Evolutionary conservation across 2,329 filamentous ascomycete genomes (phyloP).

Genomic region (Colletotrichum kahawae): DNA sequence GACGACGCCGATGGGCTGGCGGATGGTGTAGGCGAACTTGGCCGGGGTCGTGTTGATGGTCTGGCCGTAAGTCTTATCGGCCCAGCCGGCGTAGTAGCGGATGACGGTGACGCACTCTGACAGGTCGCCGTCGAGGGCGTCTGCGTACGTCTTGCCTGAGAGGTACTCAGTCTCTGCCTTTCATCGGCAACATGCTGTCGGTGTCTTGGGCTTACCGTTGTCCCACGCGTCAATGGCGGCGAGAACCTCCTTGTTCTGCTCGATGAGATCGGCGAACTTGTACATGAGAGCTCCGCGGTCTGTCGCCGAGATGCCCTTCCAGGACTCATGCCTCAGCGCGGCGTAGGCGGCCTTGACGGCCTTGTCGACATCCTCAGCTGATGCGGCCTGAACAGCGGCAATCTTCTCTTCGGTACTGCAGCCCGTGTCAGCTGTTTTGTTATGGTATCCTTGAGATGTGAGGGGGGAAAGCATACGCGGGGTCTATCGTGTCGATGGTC

Average conservation of each 20-base stretch:
- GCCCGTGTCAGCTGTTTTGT: neutral
- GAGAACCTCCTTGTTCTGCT: conserved; percentile 60
- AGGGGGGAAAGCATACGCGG: conserved; percentile 47
- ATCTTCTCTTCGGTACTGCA: conserved; percentile 42
- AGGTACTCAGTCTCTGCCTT: neutral
- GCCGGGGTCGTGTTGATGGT: conserved; percentile 72
- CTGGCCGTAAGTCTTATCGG: conserved; percentile 79
- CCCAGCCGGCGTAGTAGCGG: conserved; percentile 80
- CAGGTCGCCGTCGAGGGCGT: conserved; percentile 69
- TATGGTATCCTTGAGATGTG: neutral
- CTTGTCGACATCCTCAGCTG: conserved; percentile 66
- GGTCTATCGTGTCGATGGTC: conserved; percentile 68
- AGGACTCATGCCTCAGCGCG: conserved; percentile 71
- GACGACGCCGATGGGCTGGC: conserved; percentile 78
- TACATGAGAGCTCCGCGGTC: conserved; percentile 73
- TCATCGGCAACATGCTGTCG: neutral
- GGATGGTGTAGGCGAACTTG: conserved; percentile 78
- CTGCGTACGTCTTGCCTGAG: conserved; percentile 64
- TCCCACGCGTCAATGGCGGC: conserved; percentile 78
- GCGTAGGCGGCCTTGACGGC: conserved; percentile 70
- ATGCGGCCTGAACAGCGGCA: conserved; percentile 69
- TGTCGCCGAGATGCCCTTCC: conserved; percentile 70
- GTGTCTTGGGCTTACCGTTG: conserved; percentile 7
- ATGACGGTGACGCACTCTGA: conserved; percentile 49
- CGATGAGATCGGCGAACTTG: conserved; percentile 74